Percentiles rank a stretch among this genome's conserved stretches.
Evolutionary conservation across 768 basidiomycete genomes (phyloP).

Genomic region (Gloeophyllum trabeum): DNA sequence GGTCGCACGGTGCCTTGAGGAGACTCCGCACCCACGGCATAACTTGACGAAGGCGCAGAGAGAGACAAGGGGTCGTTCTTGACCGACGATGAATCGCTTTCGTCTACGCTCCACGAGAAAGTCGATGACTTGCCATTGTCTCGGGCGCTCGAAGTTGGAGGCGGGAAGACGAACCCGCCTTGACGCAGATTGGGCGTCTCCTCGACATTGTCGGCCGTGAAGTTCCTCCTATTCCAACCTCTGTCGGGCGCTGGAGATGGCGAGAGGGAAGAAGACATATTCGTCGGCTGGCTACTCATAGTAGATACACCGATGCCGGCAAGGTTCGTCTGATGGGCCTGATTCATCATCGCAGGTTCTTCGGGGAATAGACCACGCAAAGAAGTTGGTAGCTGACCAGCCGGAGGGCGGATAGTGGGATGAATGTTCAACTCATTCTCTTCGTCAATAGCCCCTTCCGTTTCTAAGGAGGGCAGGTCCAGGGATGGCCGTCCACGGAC

Average conservation of each 20-base stretch:
- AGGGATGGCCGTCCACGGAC: slow-evolving; percentile 31
- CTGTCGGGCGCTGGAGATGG: slow-evolving; percentile 26
- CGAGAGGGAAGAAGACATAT: slow-evolving; percentile 16
- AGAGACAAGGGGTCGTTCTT: slow-evolving; percentile 9
- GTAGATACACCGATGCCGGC: slow-evolving; percentile 21
- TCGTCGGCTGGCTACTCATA: slow-evolving; percentile 8
- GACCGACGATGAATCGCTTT: slow-evolving; percentile 12
- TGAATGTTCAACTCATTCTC: too few relatives aligned
- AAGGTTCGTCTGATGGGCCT: slow-evolving; percentile 23
- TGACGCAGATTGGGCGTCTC: slow-evolving; percentile 33
- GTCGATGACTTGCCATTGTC: slow-evolving; percentile 20
- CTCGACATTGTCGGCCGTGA: slow-evolving; percentile 23
- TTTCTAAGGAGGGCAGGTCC: too few relatives aligned
- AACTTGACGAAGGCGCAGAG: slow-evolving; percentile 4
- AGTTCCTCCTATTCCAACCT: slow-evolving; percentile 19
- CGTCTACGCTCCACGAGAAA: slow-evolving; percentile 17
- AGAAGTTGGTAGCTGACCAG: slow-evolving; percentile 58
- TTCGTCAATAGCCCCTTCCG: too few relatives aligned
- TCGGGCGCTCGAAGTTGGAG: slow-evolving; percentile 20
- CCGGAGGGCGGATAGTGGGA: slow-evolving; percentile 38
- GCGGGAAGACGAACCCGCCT: slow-evolving; percentile 43
- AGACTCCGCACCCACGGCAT: too few relatives aligned
- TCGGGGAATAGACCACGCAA: slow-evolving; percentile 75
- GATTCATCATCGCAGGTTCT: slow-evolving; percentile 47
- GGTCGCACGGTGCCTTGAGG: background rate